phyloP scores from a whole-genome alignment of 495 filamentous ascomycete genomes.

The Podospora didyma region DNA sequence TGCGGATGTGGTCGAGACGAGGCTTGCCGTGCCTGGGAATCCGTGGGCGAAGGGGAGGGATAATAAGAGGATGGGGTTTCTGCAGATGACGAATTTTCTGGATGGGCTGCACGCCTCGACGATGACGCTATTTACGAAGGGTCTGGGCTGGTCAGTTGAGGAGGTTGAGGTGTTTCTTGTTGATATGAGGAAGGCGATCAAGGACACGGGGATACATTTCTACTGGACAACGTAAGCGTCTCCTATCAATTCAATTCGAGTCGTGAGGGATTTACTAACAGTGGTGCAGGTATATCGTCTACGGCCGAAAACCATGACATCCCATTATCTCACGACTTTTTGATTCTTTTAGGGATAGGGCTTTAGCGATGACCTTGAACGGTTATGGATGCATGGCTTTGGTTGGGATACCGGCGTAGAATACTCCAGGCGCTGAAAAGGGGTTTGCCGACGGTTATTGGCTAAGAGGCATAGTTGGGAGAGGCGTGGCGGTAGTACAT shows the following conservation, averaged over 20 bases:
- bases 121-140: constrained; percentile 48
- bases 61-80: constrained; percentile 46
- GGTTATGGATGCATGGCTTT: too few species aligned
- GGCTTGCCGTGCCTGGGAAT: constrained; percentile 46
- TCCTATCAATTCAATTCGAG: neutral
- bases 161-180: constrained; percentile 51
- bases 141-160: constrained; percentile 43
- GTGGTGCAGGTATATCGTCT: constrained; percentile 7
- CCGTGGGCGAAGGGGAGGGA: constrained; percentile 47
- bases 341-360: too few species aligned
- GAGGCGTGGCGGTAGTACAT: too few species aligned
- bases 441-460: too few species aligned
- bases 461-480: too few species aligned
- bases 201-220: constrained; percentile 45
- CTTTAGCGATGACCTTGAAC: too few species aligned
- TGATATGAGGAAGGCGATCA: constrained; percentile 48
- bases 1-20: constrained; percentile 37
- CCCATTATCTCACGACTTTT: neutral
- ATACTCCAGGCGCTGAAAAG: too few species aligned
- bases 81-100: constrained; percentile 31
- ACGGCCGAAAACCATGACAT: constrained; percentile 6
- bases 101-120: constrained; percentile 43
- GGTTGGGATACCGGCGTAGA: too few species aligned
- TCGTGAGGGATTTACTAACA: neutral
- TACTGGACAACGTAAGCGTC: constrained; percentile 42